Percentiles rank a stretch among this genome's conserved stretches.
These are phyloP conservation scores for Acorus calamus DNA, from an alignment of 106 monocot species.

Conservation along the genomic window DNA sequence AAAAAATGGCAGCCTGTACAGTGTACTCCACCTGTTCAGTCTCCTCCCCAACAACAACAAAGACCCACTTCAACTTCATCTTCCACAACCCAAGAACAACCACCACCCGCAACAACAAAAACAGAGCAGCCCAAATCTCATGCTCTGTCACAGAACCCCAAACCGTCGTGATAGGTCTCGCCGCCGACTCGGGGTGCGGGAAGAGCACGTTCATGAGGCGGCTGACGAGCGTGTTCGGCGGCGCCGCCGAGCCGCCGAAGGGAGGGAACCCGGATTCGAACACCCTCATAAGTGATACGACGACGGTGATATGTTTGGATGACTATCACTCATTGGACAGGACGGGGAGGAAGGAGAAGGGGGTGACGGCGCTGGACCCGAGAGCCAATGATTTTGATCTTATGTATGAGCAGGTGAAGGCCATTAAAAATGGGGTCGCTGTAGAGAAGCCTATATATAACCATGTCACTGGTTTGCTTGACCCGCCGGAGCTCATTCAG, in stretches of 20 bases:
- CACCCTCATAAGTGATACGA: slow-evolving; percentile 89
- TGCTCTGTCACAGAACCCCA: slow-evolving; percentile 46
- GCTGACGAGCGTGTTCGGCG: slow-evolving; percentile 91
- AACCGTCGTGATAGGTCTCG: slow-evolving; percentile 88
- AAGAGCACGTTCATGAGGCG: slow-evolving; percentile 99
- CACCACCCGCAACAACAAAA: neutral
- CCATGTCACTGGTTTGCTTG: slow-evolving; percentile 83
- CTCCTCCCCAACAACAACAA: slow-evolving; percentile 30
- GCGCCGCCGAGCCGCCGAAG: slow-evolving; percentile 76
- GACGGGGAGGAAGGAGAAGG: slow-evolving; percentile 87
- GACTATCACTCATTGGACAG: slow-evolving; percentile 92
- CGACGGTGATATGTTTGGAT: slow-evolving; percentile 91
- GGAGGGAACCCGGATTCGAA: slow-evolving; percentile 98
- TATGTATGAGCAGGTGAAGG: slow-evolving; percentile 98
- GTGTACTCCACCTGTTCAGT: slow-evolving; percentile 39
- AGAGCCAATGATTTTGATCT: slow-evolving; percentile 88
- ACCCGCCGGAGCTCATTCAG: slow-evolving; percentile 89
- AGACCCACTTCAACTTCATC: slow-evolving; percentile 40
- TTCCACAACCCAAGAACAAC: slow-evolving; percentile 15
- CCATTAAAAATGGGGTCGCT: slow-evolving; percentile 58
- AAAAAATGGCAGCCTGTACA: slow-evolving; percentile 63
- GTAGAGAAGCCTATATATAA: slow-evolving; percentile 97
- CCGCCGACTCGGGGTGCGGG: slow-evolving; percentile 95
- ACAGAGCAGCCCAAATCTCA: slow-evolving; percentile 13
- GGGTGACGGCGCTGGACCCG: slow-evolving; percentile 88